Base-by-base conservation (phyloP, 345 rosid genomes). In the Citrus inodora region DNA sequence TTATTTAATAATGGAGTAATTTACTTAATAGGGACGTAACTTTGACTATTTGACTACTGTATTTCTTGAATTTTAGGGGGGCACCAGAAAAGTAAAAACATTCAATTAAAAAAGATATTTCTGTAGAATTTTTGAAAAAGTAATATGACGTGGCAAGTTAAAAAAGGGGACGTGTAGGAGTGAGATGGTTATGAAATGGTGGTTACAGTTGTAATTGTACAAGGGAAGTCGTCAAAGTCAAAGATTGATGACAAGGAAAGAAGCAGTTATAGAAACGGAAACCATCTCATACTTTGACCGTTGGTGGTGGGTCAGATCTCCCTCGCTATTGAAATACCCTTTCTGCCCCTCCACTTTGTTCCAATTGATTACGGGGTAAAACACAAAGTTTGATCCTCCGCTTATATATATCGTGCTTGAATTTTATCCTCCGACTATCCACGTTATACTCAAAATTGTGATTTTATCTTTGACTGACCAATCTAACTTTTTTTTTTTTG, bases 141-240 rank as follows among this genome's bases (percentile, higher is more conserved):
- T 7, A 70, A 16, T 1, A 40, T 27, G 71, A 38, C 40, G 35
- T 32, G 67, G 76, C 74, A 38, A 2, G 51, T 11, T 0, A 3
- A 16, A 28, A 69, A 51, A 72, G 35, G 42, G 59, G 79, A 27
- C 86, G 77, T 83, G 87, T 87, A 81, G 67, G 65, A 6, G 78
- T 17, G 28, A 21, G 69, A 70, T 64, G 55, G 62, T 21, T 30
- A 27, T 62, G 51, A 1, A 46, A 13, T 3, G 51, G 5, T 46
- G 35, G 70, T 35, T 67, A 6, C 35, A 42, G 70, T 46, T 28
- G 56, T 68, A 33, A 75, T 30, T 22, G 69, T 42, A 27, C 67
- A 51, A 74, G 24, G 71, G 85, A 64, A 67, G 67, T 9, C 30
- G 88, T 87, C 87, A 89, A 87, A 89, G 91, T 89, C 89, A 82